Base-by-base conservation (phyloP, 805 yeast species). In the Pichia insulana region DNA sequence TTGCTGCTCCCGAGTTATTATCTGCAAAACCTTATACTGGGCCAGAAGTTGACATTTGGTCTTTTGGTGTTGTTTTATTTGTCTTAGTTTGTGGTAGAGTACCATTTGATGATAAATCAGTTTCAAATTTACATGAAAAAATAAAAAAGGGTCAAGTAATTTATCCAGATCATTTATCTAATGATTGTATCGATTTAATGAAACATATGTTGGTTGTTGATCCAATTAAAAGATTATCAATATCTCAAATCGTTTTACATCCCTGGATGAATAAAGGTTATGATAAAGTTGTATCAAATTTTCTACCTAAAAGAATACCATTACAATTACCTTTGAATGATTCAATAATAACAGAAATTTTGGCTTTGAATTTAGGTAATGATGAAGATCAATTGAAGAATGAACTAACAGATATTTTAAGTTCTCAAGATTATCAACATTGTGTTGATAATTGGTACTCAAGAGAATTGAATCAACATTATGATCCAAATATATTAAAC, bases 1-100 rank as follows among this genome's bases (percentile, higher is more conserved):
- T 92, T 73, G 99, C 98, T 1, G 98, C 99, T 0, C 99, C 99
- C 0, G 99, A 92, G 62, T 70, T 92, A 51, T 69, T 92, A 41
- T 83, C 85, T 45, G 98, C 97, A 1, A 79, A 78, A 51, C 97
- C 96, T 1, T 92, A 92, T 56, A 70, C 75, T 30, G 99, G 98
- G 0, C 98, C 98, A 1, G 98, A 92, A 61, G 96, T 92, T 37
- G 98, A 92, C 61, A 81, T 92, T 16, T 92, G 98, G 98, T 86
- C 96, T 2, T 90, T 89, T 69, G 98, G 98, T 50, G 95, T 92
- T 27, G 97, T 92, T 0, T 65, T 92, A 39, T 92, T 87, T 57
- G 99, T 92, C 7, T 69, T 92, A 47, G 96, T 92, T 2, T 89
- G 97, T 61, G 99, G 99, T 42, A 89, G 87, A 60, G 97, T 92